Evolutionary conservation across 495 filamentous ascomycete species (phyloP), one percentile per base, ranked within the genome.

Genomic region (Diplogelasinospora grovesii): DNA sequence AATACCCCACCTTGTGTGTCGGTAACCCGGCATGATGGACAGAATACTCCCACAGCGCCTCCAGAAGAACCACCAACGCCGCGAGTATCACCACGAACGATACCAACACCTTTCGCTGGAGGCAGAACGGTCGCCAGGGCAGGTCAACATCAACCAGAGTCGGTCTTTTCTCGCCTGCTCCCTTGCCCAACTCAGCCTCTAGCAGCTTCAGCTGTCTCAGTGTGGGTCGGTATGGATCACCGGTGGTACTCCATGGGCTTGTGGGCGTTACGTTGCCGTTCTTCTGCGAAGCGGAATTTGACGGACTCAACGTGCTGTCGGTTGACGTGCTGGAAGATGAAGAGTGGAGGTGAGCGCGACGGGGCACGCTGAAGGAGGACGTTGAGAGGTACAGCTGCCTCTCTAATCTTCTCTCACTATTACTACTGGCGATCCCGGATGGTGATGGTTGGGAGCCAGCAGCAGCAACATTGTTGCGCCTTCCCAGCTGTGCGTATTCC

Each of bases 41-140:
- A 0, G 52, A 51, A 15, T 39, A 36, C 33, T 43, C 29, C 13
- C 34, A 32, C 9, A 55, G 37, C 4, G 42, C 45, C 37, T 44
- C 52, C 4, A 49, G 13, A 3, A 30, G 14, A 3, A 50, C 45
- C 14, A 43, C 27, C 1, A 55, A 24, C 11, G 27, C 48, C 0
- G 27, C 39, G 22, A 55, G 44, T 20, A 47, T 27, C 9, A 40
- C 35, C 15, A 34, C 24, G 22, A 55, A 55, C 14, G 44, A 36
- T 4, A 28, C 25, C n/a, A 55, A 34, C 14, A 55, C 44, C 14
- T 32, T 45, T 15, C 48, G 52, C n/a, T 48, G 48, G 3, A 55
- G 52, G 37, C 49, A 55, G 28, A 55, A 50, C 2, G 52, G 52
- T 16, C 52, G 48, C 45, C 48, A 55, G n/a, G 48, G 36, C 11